Conservation (phyloP, 495 filamentous ascomycete species). For the Aspergillus taichungensis region DNA sequence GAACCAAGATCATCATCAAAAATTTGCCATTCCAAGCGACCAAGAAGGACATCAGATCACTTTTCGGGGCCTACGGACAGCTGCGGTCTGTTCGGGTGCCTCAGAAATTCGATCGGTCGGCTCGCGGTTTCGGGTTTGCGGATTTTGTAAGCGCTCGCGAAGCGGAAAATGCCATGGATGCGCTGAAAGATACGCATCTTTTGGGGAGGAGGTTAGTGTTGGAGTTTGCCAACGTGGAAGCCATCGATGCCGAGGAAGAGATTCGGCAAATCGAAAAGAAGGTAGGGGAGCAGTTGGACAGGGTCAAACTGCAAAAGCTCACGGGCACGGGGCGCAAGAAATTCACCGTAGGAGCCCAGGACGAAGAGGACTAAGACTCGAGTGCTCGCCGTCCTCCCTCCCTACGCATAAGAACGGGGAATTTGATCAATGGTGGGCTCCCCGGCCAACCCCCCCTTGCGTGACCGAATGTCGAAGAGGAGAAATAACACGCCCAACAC, state of each 20-base stretch:
- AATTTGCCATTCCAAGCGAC: conserved; percentile 93
- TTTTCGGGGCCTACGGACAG: conserved; percentile 85
- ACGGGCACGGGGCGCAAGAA: conserved; percentile 76
- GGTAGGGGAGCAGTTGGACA: conserved; percentile 76
- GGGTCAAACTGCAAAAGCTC: conserved; percentile 79
- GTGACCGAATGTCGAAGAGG: conserved; percentile 11
- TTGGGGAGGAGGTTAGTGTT: conserved; percentile 80
- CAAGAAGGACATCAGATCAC: conserved; percentile 78
- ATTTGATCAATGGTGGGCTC: conserved; percentile 6
- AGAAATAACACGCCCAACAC: conserved; percentile 18
- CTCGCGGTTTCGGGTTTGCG: conserved; percentile 93
- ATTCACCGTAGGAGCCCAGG: conserved; percentile 69
- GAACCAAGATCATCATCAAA: conserved; percentile 95
- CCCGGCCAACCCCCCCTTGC: conserved; percentile 28
- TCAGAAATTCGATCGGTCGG: conserved; percentile 80
- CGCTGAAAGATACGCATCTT: conserved; percentile 87
- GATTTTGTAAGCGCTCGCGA: conserved; percentile 90
- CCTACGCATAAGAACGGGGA: conserved; percentile 22
- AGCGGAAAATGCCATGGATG: conserved; percentile 85
- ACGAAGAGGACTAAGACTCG: conserved; percentile 53
- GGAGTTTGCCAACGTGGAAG: conserved; percentile 78
- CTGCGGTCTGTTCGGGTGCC: conserved; percentile 87
- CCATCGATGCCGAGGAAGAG: conserved; percentile 87
- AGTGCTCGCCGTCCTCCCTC: conserved; percentile 23
- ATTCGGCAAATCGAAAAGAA: conserved; percentile 95